phyloP scores from a whole-genome alignment of 257 asterid species.

The Solanum piurae region DNA sequence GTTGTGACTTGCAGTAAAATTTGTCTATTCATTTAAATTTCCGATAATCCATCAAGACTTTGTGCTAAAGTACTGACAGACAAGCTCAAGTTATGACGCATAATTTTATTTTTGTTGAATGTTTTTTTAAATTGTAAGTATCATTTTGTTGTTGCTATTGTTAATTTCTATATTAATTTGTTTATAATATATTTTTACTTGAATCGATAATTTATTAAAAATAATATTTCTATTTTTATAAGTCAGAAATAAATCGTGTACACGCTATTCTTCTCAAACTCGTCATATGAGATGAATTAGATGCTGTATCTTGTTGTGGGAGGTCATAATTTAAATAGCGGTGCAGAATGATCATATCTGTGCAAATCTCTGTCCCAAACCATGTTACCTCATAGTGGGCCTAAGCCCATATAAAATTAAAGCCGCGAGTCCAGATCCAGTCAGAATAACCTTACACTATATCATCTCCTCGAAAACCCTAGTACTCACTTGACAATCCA shows the following conservation, averaged over 20 bases:
- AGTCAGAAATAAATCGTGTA: too few species aligned
- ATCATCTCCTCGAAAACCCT: neutral
- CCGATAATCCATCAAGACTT: too few species aligned
- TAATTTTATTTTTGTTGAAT: too few species aligned
- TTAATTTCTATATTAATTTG: neutral
- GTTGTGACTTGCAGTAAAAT: too few species aligned
- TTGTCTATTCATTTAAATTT: too few species aligned
- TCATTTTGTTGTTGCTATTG: neutral
- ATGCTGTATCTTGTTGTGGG: neutral
- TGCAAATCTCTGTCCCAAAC: neutral
- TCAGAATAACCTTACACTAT: neutral
- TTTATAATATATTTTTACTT: neutral
- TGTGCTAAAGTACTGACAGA: neutral
- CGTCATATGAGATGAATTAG: too few species aligned
- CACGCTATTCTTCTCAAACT: too few species aligned
- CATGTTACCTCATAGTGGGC: neutral
- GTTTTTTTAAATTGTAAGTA: neutral
- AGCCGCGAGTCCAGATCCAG: neutral
- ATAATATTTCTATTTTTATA: too few species aligned
- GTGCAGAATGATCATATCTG: neutral
- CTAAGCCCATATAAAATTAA: neutral
- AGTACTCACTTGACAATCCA: neutral
- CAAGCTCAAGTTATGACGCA: neutral
- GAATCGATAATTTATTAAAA: neutral
- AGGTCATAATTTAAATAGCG: neutral